Evolutionary conservation across 306 rosid genomes (phyloP).

Genomic region (Canavalia gladiata): DNA sequence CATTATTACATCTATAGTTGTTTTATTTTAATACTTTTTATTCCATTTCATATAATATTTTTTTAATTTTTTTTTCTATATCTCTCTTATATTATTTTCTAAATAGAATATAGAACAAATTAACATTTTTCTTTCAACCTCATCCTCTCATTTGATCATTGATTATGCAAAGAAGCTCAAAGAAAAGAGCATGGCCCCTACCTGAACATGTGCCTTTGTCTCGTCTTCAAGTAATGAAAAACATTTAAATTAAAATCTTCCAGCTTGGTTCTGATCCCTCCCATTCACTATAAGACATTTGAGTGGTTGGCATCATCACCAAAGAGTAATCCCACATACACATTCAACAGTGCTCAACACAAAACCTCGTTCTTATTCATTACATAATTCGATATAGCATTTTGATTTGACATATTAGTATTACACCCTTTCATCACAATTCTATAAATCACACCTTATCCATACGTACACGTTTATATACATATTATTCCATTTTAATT

Average conservation of each 20-base stretch:
- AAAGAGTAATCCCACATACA: not conserved
- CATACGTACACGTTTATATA: not conserved
- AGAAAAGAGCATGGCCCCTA: slow-evolving; percentile 8
- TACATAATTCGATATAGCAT: not conserved
- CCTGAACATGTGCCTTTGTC: slow-evolving; percentile 67
- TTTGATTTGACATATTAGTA: not conserved
- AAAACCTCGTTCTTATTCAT: not conserved
- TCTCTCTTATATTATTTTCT: not conserved
- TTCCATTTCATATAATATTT: not conserved
- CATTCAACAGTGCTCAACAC: slow-evolving; percentile 15
- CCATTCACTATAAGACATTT: slow-evolving; percentile 47
- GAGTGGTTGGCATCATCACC: slow-evolving; percentile 32
- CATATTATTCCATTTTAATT: not conserved
- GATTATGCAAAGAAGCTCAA: not conserved
- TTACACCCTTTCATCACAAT: too few relatives aligned
- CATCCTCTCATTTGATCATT: too few relatives aligned
- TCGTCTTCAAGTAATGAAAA: slow-evolving; percentile 54
- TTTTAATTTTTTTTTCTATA: too few relatives aligned
- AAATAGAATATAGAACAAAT: too few relatives aligned
- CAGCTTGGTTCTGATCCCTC: slow-evolving; percentile 43
- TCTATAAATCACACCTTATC: too few relatives aligned
- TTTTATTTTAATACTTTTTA: too few relatives aligned
- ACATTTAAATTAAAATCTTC: slow-evolving; percentile 52
- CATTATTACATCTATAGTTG: too few relatives aligned
- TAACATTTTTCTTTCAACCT: too few relatives aligned